phyloP scores from a whole-genome alignment of 2,329 filamentous ascomycete species.

The Paracoccidioides brasiliensis region DNA sequence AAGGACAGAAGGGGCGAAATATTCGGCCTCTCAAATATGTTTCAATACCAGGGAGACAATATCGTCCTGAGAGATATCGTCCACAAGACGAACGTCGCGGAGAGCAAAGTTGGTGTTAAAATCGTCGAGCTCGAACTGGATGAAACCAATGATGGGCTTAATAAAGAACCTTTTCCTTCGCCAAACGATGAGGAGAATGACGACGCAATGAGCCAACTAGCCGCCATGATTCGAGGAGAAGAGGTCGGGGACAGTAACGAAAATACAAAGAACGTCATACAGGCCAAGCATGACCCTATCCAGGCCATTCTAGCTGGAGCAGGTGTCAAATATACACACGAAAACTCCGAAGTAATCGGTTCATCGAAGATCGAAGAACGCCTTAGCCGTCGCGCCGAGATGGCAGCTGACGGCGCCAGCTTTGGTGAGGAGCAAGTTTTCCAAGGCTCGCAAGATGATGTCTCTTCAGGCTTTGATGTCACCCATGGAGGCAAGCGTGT shows the following conservation, averaged over 20 bases:
- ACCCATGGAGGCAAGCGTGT: slow-evolving; percentile 28
- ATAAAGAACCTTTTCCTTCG: slow-evolving; percentile 11
- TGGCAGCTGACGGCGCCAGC: slow-evolving; percentile 19
- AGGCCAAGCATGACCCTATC: slow-evolving; percentile 53
- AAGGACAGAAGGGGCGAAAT: slow-evolving; percentile 78
- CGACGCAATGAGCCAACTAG: slow-evolving; percentile 60
- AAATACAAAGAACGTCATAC: slow-evolving; percentile 19
- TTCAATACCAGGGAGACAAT: slow-evolving; percentile 66
- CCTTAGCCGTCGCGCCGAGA: slow-evolving; percentile 62
- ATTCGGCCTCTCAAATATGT: slow-evolving; percentile 78
- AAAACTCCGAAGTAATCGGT: slow-evolving; percentile 90
- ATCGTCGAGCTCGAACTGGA: slow-evolving; percentile 64
- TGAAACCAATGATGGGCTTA: slow-evolving; percentile 40
- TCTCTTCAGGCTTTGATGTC: slow-evolving; percentile 4
- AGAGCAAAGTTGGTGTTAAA: slow-evolving; percentile 72
- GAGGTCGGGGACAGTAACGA: slow-evolving; percentile 25
- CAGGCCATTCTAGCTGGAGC: slow-evolving; percentile 79
- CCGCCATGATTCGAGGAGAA: slow-evolving; percentile 44
- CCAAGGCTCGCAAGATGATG: slow-evolving; percentile 13
- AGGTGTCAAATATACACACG: slow-evolving; percentile 89
- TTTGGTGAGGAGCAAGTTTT: slow-evolving; percentile 26
- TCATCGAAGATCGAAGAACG: slow-evolving; percentile 82
- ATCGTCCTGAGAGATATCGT: slow-evolving; percentile 86
- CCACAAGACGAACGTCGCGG: slow-evolving; percentile 95
- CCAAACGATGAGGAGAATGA: slow-evolving; percentile 44